These are phyloP conservation scores for Nemania sp. DNA, from an alignment of 2,329 filamentous ascomycete genomes.

Conservation along the genomic window DNA sequence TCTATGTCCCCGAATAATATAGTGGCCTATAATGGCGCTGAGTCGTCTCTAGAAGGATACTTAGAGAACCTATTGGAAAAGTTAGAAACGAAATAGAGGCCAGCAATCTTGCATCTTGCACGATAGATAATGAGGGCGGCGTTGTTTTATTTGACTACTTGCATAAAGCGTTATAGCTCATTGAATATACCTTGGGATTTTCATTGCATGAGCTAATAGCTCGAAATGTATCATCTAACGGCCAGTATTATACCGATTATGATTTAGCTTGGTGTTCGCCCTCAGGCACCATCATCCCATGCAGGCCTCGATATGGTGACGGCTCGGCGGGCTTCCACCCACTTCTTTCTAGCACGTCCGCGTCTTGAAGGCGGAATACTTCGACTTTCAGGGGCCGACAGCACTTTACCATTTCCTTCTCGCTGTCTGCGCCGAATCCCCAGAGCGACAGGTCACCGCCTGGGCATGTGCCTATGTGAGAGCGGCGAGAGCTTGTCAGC, in stretches of 20 bases:
- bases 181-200: not conserved
- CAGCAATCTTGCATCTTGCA: not conserved
- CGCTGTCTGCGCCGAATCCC: constrained; percentile 78
- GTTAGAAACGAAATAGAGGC: constrained; percentile 3
- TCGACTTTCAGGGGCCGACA: constrained; percentile 81
- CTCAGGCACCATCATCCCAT: constrained; percentile 66
- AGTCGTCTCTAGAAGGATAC: not conserved
- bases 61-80: constrained; percentile 6
- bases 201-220: not conserved
- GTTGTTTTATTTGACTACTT: constrained; percentile 2
- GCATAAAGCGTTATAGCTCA: not conserved
- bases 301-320: constrained; percentile 72
- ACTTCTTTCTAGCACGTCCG: constrained; percentile 59
- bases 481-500: constrained; percentile 58
- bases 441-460: constrained; percentile 85
- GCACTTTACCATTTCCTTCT: constrained; percentile 75
- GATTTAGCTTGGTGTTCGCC: constrained; percentile 42
- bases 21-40: constrained; percentile 43
- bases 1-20: constrained; percentile 42
- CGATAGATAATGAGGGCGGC: not conserved
- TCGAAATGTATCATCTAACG: too few relatives aligned
- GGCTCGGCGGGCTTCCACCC: constrained; percentile 73
- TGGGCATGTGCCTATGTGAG: constrained; percentile 72
- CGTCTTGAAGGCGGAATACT: constrained; percentile 73
- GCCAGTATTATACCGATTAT: constrained; percentile 1